Evolutionary conservation across 140 eudicot genomes (phyloP), one percentile per base, ranked within the genome.

Genomic region (Anethum foeniculum): DNA sequence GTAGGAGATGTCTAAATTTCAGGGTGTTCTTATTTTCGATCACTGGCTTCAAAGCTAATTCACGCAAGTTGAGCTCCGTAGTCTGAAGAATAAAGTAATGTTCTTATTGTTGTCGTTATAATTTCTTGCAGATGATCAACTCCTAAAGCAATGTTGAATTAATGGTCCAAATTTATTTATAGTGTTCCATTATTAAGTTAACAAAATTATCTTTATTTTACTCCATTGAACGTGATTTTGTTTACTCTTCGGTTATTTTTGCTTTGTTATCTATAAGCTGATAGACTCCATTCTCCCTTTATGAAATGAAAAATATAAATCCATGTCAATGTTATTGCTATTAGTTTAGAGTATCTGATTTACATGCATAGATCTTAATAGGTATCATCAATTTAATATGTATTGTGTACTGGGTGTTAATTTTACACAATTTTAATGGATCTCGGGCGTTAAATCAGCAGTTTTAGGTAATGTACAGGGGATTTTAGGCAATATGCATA

Each of bases 11-110:
- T 86, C 92, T 88, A 86, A 86, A 60, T 89, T 82, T 81, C 88
- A 78, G 75, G 92, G 88, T 56, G 92, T 86, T 82, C 75, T 80
- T 73, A 86, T 89, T 75, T 86, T 88, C 36, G 92, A 89, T 84
- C 92, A 83, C 65, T 82, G 88, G 87, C 92, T 89, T 78, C 92
- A 89, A 64, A 89, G 90, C 83, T 90, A 89, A 84, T 89, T 89
- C 82, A 89, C 92, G 1, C 92, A 89, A 81, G 92, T 84, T 21
- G 88, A 89, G 77, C 90, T 89, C 58, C 90, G 87, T 54, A 82
- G 80, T 84, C 90, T 89, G 78, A 84, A 86, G 65, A 71, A 85
- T 52, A 82, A 80, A 71, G 92, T 89, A 86, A 36, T 39, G 54
- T 72, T 68, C 74, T 28, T 44, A n/a, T 69, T 77, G 47, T 76